phyloP scores from a whole-genome alignment of 441 rosid genomes.

The Adansonia grandidieri region DNA sequence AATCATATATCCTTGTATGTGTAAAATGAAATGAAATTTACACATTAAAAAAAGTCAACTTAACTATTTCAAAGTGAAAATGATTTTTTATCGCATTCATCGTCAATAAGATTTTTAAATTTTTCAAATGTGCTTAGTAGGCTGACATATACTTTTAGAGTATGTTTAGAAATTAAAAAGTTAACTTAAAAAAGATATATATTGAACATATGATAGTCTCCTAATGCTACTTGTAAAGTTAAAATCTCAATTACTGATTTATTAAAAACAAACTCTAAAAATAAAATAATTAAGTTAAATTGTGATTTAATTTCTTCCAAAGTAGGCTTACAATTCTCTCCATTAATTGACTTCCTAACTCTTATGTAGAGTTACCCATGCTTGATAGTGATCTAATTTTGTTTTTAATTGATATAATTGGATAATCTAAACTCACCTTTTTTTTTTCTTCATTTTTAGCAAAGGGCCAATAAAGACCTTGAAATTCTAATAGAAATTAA shows the following conservation, averaged over 20 bases:
- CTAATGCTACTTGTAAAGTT: too few species aligned
- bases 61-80: background rate
- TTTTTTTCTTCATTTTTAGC: background rate
- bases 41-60: background rate
- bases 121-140: too few species aligned
- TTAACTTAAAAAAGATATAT: too few species aligned
- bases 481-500: background rate
- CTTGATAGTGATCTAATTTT: background rate
- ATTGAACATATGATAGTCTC: too few species aligned
- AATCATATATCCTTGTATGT: background rate
- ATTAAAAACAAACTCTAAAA: too few species aligned
- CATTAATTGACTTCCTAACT: background rate
- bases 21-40: background rate
- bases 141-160: too few species aligned
- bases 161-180: too few species aligned
- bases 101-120: too few species aligned
- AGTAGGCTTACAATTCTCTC: background rate
- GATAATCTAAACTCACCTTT: background rate
- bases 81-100: background rate
- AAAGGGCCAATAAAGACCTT: background rate
- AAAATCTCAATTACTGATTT: too few species aligned
- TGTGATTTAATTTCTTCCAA: background rate
- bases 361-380: background rate
- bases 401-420: background rate
- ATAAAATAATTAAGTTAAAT: background rate